Percentiles rank a stretch among this genome's conserved stretches.
phyloP scores from a whole-genome alignment of 345 rosid genomes.

The Bruguiera sexangula region DNA sequence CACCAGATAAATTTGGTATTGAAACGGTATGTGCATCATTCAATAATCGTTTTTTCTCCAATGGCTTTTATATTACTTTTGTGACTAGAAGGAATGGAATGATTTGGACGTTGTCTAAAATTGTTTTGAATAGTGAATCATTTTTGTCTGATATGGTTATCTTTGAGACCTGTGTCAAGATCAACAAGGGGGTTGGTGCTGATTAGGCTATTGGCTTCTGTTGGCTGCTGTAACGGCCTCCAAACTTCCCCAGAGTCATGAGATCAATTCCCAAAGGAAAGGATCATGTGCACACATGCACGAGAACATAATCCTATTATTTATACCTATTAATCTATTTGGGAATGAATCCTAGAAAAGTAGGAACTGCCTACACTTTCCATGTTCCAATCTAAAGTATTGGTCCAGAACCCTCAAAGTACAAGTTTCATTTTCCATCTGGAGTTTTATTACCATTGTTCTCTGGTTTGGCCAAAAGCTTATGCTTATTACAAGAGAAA shows the following conservation, averaged over 20 bases:
- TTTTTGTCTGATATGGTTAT: neutral
- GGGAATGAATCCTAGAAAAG: neutral
- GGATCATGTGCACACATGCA: too few species aligned
- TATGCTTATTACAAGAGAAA: neutral
- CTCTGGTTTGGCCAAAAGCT: neutral
- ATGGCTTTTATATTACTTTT: neutral
- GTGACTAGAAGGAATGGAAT: neutral
- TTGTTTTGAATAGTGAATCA: neutral
- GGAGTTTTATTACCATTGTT: neutral
- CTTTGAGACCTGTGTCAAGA: neutral
- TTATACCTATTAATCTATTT: neutral
- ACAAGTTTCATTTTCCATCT: neutral
- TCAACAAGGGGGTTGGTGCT: neutral
- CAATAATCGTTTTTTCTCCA: neutral
- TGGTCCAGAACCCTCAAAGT: neutral
- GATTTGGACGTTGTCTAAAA: neutral
- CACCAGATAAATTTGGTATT: conserved; percentile 56
- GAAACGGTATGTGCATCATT: conserved; percentile 35
- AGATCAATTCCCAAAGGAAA: neutral
- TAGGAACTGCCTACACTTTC: neutral
- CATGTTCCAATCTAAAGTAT: neutral
- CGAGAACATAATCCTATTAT: too few species aligned
- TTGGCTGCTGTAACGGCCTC: neutral
- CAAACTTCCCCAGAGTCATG: neutral
- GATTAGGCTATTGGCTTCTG: neutral